Percentiles rank a stretch among this genome's conserved stretches.
Conservation (phyloP, 345 rosid species). For the Arabidopsis thaliana region TAIR10.1 NC_003076.8:23895001-23895500, state of each 20-base stretch:
- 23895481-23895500: constrained; percentile 17
- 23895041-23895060: constrained; percentile 23
- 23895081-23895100: constrained; percentile 15
- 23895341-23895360: constrained; percentile 30
- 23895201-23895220: constrained; percentile 92
- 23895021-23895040: constrained; percentile 62
- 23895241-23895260: constrained; percentile 80
- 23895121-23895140: constrained; percentile 31
- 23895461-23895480: not conserved
- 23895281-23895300: not conserved
- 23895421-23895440: constrained; percentile 37
- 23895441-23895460: not conserved
- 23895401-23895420: constrained; percentile 40
- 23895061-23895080: not conserved
- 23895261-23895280: constrained; percentile 61
- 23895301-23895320: constrained; percentile 8
- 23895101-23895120: constrained; percentile 19
- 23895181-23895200: constrained; percentile 84
- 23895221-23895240: constrained; percentile 87
- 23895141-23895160: constrained; percentile 55
- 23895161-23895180: constrained; percentile 94
- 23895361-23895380: constrained; percentile 36
- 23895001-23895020: constrained; percentile 89
- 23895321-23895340: constrained; percentile 38
- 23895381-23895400: constrained; percentile 21